Conservation (phyloP, 129 eudicot genomes). For the Kitagawia praeruptora region DNA sequence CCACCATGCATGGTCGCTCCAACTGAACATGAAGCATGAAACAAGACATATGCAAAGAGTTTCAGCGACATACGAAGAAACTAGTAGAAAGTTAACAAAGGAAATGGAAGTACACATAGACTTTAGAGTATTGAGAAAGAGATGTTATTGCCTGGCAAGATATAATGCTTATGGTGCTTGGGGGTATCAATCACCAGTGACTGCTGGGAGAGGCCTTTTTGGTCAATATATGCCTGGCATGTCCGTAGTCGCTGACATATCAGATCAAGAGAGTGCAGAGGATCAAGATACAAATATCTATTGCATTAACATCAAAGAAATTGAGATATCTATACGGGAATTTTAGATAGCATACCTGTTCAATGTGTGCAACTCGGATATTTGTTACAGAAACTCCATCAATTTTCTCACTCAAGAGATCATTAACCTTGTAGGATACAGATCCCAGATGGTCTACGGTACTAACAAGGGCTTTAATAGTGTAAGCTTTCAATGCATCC, state of each 20-base stretch:
- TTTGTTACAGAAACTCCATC: conserved; percentile 83
- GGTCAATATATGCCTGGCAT: conserved; percentile 67
- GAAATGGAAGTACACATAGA: background rate
- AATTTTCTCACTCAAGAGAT: conserved; percentile 56
- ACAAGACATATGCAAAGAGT: background rate
- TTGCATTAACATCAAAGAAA: conserved; percentile 4
- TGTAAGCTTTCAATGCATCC: conserved; percentile 79
- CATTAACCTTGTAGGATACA: conserved; percentile 64
- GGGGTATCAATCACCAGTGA: conserved; percentile 65
- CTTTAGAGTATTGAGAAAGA: background rate
- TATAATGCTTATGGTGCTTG: conserved; percentile 63
- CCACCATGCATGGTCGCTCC: conserved; percentile 51
- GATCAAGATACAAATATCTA: conserved; percentile 2
- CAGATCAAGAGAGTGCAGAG: conserved; percentile 9
- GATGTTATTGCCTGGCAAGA: conserved; percentile 57
- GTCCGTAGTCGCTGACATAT: conserved; percentile 49
- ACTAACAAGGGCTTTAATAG: conserved; percentile 84
- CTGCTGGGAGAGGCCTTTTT: conserved; percentile 73
- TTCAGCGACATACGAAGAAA: background rate
- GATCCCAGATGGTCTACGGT: conserved; percentile 98
- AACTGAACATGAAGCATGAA: conserved; percentile 30
- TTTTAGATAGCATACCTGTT: conserved; percentile 72
- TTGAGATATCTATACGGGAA: conserved; percentile 58
- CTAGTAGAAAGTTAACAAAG: conserved; percentile 6
- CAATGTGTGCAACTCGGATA: conserved; percentile 64